Base-by-base conservation (phyloP, 345 rosid genomes). In the Lepidium didymum region DNA sequence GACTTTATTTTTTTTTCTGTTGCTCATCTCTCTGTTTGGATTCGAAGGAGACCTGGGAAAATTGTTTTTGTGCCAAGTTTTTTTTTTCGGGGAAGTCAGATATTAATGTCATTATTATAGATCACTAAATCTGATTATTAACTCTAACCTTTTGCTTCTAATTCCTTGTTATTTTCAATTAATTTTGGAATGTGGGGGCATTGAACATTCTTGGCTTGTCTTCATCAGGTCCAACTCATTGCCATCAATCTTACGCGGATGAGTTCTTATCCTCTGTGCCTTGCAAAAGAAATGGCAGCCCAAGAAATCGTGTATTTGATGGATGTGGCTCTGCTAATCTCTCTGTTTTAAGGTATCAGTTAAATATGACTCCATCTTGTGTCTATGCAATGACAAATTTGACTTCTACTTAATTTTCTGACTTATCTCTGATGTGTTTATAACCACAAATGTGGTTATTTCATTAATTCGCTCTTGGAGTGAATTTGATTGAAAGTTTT, bases 241-340 rank as follows among this genome's bases (percentile, higher is more conserved):
- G 87, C 63, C 87, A 87, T 71, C 77, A 77, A 55, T 81, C 88
- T 56, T 83, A 78, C 56, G 51, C 81, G 2, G 97, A 90, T 81
- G 90, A 78, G 5, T 47, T 75, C 62, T 73, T 64, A 50, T 82
- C 91, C 74, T 83, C 87, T 42, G 74, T 86, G n/a, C 78, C 91
- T 38, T 71, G 67, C 78, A 86, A 86, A 67, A 74, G 81, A 64
- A 54, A 70, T 60, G 61, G 66, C 52, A 52, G 64, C 56, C 63
- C 81, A 83, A 68, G 81, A 37, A 87, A 75, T 61, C 81, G 79
- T 67, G 62, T 82, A 5, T 74, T 79, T 73, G 93, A 85, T 47
- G 81, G 78, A 47, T 79, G 54, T 75, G 80, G 73, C 82, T 50
- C 75, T 66, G 61, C 76, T 37, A 86, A 80, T 70, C 64, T 70